Percentiles rank a stretch among this genome's conserved stretches.
Conservation (phyloP, 73 alveolate genomes). For the Paraurostyla sp. region DNA sequence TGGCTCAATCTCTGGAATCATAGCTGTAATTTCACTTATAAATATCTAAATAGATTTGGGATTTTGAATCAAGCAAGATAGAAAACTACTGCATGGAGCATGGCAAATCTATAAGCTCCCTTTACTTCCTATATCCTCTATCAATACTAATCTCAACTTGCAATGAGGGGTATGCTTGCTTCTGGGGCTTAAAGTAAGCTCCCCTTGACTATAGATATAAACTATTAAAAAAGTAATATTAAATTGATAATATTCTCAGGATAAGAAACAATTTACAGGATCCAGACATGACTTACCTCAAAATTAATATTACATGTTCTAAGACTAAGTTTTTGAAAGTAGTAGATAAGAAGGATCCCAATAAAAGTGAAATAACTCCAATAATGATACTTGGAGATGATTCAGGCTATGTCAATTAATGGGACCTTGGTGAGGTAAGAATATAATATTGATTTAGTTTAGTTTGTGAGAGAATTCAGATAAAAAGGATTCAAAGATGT, state of each 20-base stretch:
- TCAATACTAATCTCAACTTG: slow-evolving; percentile 87
- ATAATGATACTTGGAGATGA: slow-evolving; percentile 65
- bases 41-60: slow-evolving; percentile 86
- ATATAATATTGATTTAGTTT: too few relatives aligned
- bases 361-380: neutral
- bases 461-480: neutral
- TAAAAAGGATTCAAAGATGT: slow-evolving; percentile 37
- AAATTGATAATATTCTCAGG: neutral
- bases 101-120: slow-evolving; percentile 74
- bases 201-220: slow-evolving; percentile 52
- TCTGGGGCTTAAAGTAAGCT: slow-evolving; percentile 79
- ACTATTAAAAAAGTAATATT: slow-evolving; percentile 13
- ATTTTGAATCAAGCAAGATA: slow-evolving; percentile 94
- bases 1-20: slow-evolving; percentile 91
- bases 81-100: slow-evolving; percentile 91
- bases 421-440: slow-evolving; percentile 45
- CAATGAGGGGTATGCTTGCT: slow-evolving; percentile 77
- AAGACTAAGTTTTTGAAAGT: neutral
- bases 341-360: neutral
- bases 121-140: slow-evolving; percentile 92
- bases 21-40: slow-evolving; percentile 55
- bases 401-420: slow-evolving; percentile 46
- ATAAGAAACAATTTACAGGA: slow-evolving; percentile 12
- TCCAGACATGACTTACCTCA: neutral
- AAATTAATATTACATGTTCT: neutral